Conservation (phyloP, 1,284 basidiomycete species). For the Cutaneotrichosporon sp. region DNA sequence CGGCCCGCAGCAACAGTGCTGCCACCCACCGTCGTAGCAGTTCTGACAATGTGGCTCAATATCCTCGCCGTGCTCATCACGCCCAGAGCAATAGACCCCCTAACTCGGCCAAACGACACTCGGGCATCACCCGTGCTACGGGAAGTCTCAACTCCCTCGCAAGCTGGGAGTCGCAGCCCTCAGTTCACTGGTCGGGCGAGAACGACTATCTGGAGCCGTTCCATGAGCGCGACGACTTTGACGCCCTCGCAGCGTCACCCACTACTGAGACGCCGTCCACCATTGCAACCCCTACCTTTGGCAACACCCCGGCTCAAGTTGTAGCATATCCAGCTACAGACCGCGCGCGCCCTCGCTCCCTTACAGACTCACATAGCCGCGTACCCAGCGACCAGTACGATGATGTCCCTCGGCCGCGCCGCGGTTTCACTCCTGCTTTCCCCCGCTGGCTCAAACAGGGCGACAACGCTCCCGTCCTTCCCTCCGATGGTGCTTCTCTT, state of each 20-base stretch:
- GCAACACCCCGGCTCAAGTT: background rate
- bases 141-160: constrained; percentile 6
- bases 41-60: too few relatives aligned
- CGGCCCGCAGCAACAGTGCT: too few relatives aligned
- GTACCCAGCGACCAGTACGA: too few relatives aligned
- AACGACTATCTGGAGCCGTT: constrained; percentile 23
- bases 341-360: too few relatives aligned
- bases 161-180: constrained; percentile 44
- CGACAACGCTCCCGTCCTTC: constrained; percentile 22
- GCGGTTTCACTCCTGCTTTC: constrained; percentile 46
- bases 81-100: too few relatives aligned
- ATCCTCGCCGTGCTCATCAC: too few relatives aligned
- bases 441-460: constrained; percentile 32
- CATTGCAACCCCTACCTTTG: background rate
- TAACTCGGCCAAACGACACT: too few relatives aligned
- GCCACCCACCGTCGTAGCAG: too few relatives aligned
- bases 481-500: constrained; percentile 29
- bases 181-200: constrained; percentile 48
- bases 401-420: constrained; percentile 31
- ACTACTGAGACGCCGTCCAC: background rate
- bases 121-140: background rate
- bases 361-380: too few relatives aligned
- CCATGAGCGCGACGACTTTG: constrained; percentile 1
- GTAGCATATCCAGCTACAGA: background rate
- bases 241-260: background rate